Base-by-base conservation (phyloP, 495 filamentous ascomycete species). In the Trichocladium uniseriatum region DNA sequence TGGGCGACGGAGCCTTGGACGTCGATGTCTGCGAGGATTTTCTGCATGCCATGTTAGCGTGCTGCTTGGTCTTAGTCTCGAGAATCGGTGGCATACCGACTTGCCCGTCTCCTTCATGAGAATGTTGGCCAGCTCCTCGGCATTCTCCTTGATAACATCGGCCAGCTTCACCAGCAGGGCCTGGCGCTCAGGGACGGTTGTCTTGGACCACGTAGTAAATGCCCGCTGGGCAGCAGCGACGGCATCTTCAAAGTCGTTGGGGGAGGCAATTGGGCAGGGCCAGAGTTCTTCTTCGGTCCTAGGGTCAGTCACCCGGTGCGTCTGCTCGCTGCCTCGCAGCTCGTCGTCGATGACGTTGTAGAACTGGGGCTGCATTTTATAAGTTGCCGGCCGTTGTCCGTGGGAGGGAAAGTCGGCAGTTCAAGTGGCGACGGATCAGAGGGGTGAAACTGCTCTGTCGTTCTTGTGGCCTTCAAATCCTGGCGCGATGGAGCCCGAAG, bases 101-200 rank as follows among this genome's bases (percentile, higher is more conserved):
- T 72, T 74, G 46, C 70, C 69, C 8, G 64, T 69, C 48, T 74
- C 70, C 43, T 53, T 62, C 53, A 58, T 59, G 21, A 73, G 57
- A 3, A 70, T 62, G 21, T 62, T 57, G 24, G 63, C 51, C 11
- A 74, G 54, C 40, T 71, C 60, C 2, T 62, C 60, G 9, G 48
- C 45, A 41, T 74, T 57, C 22, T 67, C 48, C 10, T 61, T 52
- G 39, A 72, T 49, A 37, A 56, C 43, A 9, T 67, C 63, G 35
- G 73, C 74, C 39, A 79, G 76, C 49, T 77, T 77, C 37, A 64
- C 45, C 5, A 86, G 56, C 10, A 75, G 58, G 20, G 75, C 69
- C 31, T 79, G 72, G 14, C 84, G 74, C 58, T 77, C 68, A 0
- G 66, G 52, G 11, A 66, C 49, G 0, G 69, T 66, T 10, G 59